Evolutionary conservation across 345 rosid species (phyloP), one percentile per base, ranked within the genome.

Genomic region (Erysimum cheiranthoides): DNA sequence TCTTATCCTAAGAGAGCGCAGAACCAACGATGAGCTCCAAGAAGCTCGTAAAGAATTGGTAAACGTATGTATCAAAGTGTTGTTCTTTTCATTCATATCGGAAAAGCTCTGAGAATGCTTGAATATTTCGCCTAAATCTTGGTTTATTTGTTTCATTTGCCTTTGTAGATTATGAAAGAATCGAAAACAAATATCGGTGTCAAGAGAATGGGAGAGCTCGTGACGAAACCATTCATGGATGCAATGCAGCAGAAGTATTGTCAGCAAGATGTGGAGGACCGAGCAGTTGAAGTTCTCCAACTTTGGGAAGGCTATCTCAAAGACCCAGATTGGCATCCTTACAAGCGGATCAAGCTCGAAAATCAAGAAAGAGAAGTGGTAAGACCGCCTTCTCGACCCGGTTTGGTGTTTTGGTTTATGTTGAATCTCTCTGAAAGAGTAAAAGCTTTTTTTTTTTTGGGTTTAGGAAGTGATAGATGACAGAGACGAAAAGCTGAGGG

Each of bases 131-230:
- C 25, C 10, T 27, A 7, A 10, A 18, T 57, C 12, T 46, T 57
- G 11, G 47, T 50, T 38, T 66, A 50, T 45, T 69, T 42, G 63
- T 66, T 36, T n/a, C 17, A 71, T 75, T 12, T 63, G 57, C 46
- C 46, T 43, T 80, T 78, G 61, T 72, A 93, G 97, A 86, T 82
- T 17, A 66, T 90, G 78, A 89, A 83, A 83, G 95, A 92, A 16
- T 36, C 82, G 63, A 73, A 60, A 66, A 50, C 84, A 68, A 62
- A 60, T 40, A 88, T 95, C 62, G 88, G 91, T 61, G 87, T 93
- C 34, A 95, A 86, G 87, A 85, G 98, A 76, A 92, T 95, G 97
- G 97, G 99, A 78, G 97, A 92, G 73, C 97, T 95, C 45, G 89
- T 92, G 62, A 73, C 77, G 12, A 81, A 81, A 81, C 97, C 99